Conservation (phyloP, 2,329 filamentous ascomycete genomes). For the Berkeleyomyces rouxiae region DNA sequence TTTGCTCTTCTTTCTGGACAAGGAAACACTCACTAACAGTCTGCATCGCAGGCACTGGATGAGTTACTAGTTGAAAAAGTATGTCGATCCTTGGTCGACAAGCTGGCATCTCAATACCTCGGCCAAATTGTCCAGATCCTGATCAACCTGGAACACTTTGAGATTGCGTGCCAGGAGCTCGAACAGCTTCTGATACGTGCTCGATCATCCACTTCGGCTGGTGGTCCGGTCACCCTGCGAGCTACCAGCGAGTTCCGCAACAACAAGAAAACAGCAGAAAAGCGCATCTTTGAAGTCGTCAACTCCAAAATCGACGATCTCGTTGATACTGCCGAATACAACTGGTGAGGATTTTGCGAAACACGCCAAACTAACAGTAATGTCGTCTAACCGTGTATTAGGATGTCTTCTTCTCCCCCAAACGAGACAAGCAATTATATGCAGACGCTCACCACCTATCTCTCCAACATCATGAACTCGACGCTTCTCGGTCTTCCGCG, state of each 20-base stretch:
- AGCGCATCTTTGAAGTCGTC: constrained; percentile 94
- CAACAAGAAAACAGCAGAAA: constrained; percentile 91
- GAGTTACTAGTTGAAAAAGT: constrained; percentile 87
- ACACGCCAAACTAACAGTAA: not conserved
- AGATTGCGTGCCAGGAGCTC: constrained; percentile 77
- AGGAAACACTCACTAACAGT: not conserved
- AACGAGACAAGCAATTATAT: constrained; percentile 81
- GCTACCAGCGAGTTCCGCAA: constrained; percentile 76
- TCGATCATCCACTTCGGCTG: constrained; percentile 63
- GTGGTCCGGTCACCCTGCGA: constrained; percentile 59
- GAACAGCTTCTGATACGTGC: constrained; percentile 75
- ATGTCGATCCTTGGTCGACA: constrained; percentile 75
- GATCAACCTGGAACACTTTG: constrained; percentile 94
- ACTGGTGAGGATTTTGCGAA: constrained; percentile 43
- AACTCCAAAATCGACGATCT: constrained; percentile 98
- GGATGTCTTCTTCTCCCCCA: constrained; percentile 39
- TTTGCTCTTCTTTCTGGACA: not conserved
- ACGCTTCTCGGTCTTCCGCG: constrained; percentile 84
- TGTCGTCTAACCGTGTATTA: constrained; percentile 18
- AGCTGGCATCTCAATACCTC: constrained; percentile 79
- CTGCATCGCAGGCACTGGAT: constrained; percentile 55
- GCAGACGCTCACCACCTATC: constrained; percentile 80
- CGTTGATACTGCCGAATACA: constrained; percentile 92
- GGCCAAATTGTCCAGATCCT: constrained; percentile 97
- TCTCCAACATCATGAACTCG: constrained; percentile 92